These are phyloP conservation scores for Neurospora sublineolata DNA, from an alignment of 495 filamentous ascomycete genomes.

Conservation along the genomic window DNA sequence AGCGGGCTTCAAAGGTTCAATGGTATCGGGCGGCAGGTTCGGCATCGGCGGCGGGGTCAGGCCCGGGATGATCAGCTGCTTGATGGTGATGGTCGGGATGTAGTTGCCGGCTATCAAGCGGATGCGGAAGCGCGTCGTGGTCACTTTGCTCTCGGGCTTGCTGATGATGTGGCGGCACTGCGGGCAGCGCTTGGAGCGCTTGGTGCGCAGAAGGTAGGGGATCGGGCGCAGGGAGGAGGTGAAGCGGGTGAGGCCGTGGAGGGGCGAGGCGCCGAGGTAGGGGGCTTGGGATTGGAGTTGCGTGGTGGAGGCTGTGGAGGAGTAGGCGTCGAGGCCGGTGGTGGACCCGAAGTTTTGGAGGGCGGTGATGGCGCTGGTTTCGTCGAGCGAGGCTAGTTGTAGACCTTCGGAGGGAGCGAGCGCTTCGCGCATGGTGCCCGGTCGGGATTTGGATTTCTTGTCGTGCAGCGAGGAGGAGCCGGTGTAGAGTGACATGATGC, in stretches of 20 bases:
- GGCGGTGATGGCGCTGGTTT: constrained; percentile 38
- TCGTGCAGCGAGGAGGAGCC: constrained; percentile 39
- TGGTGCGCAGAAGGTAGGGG: constrained; percentile 72
- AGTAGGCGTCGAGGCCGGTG: constrained; percentile 22
- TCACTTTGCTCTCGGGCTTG: constrained; percentile 84
- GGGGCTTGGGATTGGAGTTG: constrained; percentile 30
- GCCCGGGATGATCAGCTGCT: constrained; percentile 44
- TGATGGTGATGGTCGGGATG: constrained; percentile 68
- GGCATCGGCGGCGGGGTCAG: constrained; percentile 4
- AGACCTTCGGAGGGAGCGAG: constrained; percentile 57
- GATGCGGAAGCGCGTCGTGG: constrained; percentile 78
- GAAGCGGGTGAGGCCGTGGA: constrained; percentile 46
- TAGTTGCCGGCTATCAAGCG: constrained; percentile 79
- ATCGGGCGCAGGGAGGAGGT: constrained; percentile 61
- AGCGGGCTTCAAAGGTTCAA: constrained; percentile 56
- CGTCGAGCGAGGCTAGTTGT: constrained; percentile 36
- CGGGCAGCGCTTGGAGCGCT: constrained; percentile 84
- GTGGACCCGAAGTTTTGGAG: constrained; percentile 17
- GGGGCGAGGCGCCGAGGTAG: constrained; percentile 23
- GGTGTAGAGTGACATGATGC: constrained; percentile 87
- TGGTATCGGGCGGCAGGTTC: constrained; percentile 15
- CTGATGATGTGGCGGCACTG: constrained; percentile 89
- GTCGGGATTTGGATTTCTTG: constrained; percentile 57
- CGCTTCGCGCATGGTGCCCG: constrained; percentile 68
- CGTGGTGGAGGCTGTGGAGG: constrained; percentile 25